Percentiles rank a stretch among this genome's conserved stretches.
Conservation (phyloP, 2,329 filamentous ascomycete species). For the Neurospora sp. region DNA sequence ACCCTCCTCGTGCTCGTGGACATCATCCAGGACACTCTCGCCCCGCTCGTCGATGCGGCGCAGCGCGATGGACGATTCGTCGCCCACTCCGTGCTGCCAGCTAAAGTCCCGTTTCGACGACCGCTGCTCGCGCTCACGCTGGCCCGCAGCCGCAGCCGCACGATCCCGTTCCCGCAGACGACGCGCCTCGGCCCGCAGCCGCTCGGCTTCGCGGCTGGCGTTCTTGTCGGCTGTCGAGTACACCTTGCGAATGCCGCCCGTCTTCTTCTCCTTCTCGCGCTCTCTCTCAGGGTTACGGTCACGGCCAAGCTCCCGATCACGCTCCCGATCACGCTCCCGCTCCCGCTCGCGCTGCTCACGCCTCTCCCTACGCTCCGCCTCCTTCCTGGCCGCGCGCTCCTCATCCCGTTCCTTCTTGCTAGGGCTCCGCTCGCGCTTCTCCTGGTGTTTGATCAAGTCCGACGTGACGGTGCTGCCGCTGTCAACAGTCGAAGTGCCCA, state of each 20-base stretch:
- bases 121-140: slow-evolving; percentile 10
- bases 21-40: slow-evolving; percentile 17
- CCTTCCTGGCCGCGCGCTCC: not conserved
- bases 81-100: slow-evolving; percentile 36
- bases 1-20: not conserved
- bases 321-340: not conserved
- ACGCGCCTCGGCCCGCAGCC: slow-evolving; percentile 45
- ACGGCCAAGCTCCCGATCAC: not conserved
- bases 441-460: slow-evolving; percentile 49
- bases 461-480: slow-evolving; percentile 40
- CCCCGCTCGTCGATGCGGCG: slow-evolving; percentile 23
- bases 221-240: slow-evolving; percentile 50
- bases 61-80: slow-evolving; percentile 16
- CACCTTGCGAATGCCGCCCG: slow-evolving; percentile 48
- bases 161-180: slow-evolving; percentile 45
- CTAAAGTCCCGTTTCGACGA: slow-evolving; percentile 36
- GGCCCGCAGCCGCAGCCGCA: slow-evolving; percentile 24
- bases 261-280: slow-evolving; percentile 10
- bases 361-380: not conserved
- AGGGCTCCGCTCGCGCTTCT: slow-evolving; percentile 46
- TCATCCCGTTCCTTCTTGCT: slow-evolving; percentile 27
- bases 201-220: slow-evolving; percentile 40
- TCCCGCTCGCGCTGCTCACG: not conserved
- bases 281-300: not conserved
- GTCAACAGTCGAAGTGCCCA: slow-evolving; percentile 10